phyloP scores from a whole-genome alignment of 2,329 filamentous ascomycete genomes.

The Aschersonia sp. region DNA sequence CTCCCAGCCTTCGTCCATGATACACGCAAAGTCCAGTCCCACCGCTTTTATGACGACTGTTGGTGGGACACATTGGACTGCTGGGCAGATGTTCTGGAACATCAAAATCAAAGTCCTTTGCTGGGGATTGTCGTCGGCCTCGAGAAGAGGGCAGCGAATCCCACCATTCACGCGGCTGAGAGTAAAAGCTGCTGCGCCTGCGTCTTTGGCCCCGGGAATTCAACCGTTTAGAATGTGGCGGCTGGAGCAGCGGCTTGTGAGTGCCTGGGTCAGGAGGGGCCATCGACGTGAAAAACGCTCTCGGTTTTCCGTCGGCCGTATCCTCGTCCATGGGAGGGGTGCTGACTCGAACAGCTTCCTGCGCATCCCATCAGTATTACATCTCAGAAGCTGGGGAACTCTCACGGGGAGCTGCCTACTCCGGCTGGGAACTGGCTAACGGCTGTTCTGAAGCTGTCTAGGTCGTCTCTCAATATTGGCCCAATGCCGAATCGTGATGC shows the following conservation, averaged over 20 bases:
- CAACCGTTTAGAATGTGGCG: not conserved
- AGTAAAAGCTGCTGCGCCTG: conserved; percentile 9
- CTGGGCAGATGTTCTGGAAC: conserved; percentile 34
- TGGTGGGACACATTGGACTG: conserved; percentile 37
- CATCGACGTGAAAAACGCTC: conserved; percentile 29
- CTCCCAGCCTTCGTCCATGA: conserved; percentile 22
- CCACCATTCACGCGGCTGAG: conserved; percentile 20
- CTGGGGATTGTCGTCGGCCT: conserved; percentile 5
- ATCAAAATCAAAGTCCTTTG: conserved; percentile 28
- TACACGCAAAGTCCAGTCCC: conserved; percentile 36
- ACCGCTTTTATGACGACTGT: conserved; percentile 26
- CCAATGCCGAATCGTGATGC: not conserved
- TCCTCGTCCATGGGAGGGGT: conserved; percentile 30
- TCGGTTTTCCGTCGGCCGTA: conserved; percentile 19
- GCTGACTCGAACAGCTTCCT: conserved; percentile 34
- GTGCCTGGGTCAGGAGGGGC: conserved; percentile 10
- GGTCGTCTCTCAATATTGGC: not conserved
- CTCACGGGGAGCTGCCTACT: conserved; percentile 9
- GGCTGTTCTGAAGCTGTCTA: conserved; percentile 6
- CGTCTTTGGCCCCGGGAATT: conserved; percentile 7
- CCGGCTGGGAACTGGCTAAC: conserved; percentile 18
- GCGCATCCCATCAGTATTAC: not conserved
- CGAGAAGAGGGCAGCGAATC: conserved; percentile 13
- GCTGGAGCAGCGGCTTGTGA: not conserved
- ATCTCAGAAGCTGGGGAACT: not conserved